Conservation (phyloP, 2,329 filamentous ascomycete genomes). For the Botryotinia calthae region DNA sequence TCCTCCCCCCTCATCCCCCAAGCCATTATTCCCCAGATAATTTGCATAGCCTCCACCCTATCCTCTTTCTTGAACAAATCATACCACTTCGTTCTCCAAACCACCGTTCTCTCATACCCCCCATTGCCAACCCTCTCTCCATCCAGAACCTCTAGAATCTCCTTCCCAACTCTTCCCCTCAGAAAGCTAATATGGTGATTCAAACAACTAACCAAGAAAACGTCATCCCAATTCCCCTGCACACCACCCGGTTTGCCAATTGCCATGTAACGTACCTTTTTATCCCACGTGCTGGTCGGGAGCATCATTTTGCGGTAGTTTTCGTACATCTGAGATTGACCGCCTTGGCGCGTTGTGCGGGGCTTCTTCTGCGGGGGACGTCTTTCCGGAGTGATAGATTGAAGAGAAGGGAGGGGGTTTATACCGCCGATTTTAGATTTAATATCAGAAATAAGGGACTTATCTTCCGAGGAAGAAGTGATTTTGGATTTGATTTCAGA, state of each 20-base stretch:
- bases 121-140: conserved; percentile 46
- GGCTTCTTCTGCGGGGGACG: conserved; percentile 19
- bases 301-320: conserved; percentile 61
- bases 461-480: not conserved
- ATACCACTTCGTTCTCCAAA: conserved; percentile 60
- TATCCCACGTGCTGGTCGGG: conserved; percentile 58
- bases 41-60: conserved; percentile 54
- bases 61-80: conserved; percentile 57
- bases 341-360: conserved; percentile 26
- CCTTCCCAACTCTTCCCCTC: conserved; percentile 55
- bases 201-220: conserved; percentile 59
- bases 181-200: conserved; percentile 62
- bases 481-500: not conserved
- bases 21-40: conserved; percentile 59
- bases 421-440: conserved; percentile 28
- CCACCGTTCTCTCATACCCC: conserved; percentile 44
- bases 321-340: conserved; percentile 58
- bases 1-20: conserved; percentile 53
- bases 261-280: conserved; percentile 55
- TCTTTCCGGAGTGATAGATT: not conserved
- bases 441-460: conserved; percentile 15
- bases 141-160: conserved; percentile 52
- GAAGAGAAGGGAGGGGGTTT: conserved; percentile 14
- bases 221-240: conserved; percentile 58
- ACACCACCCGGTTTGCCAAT: conserved; percentile 51